These are phyloP conservation scores for Auricularia cornea DNA, from an alignment of 768 basidiomycete species.

Conservation along the genomic window DNA sequence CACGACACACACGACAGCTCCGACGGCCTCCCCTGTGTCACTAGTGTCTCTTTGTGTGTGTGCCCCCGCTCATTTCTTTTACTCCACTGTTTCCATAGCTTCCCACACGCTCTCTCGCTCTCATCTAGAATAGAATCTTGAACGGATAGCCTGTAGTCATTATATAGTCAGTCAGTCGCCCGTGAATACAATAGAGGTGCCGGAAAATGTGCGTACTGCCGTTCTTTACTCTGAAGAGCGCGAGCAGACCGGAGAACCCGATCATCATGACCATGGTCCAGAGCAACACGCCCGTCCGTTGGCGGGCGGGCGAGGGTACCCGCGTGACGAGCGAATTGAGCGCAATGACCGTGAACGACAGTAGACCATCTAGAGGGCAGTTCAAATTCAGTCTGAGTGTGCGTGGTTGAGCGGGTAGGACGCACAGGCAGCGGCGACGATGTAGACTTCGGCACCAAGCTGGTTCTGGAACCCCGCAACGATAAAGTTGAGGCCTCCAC, in stretches of 20 bases:
- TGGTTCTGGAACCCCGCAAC: conserved; percentile 84
- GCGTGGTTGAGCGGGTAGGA: conserved; percentile 11
- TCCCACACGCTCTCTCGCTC: neutral
- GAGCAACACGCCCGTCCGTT: conserved; percentile 81
- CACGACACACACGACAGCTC: too few relatives aligned
- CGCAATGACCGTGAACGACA: conserved; percentile 72
- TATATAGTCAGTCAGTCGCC: neutral
- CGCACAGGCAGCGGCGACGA: conserved; percentile 80
- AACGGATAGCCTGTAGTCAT: conserved; percentile 61
- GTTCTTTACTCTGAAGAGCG: conserved; percentile 87
- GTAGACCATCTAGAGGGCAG: conserved; percentile 59
- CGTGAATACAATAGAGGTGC: neutral
- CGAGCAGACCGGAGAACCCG: conserved; percentile 79
- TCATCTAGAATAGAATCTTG: conserved; percentile 55
- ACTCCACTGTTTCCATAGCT: neutral
- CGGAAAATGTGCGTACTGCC: conserved; percentile 42
- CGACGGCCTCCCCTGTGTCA: too few relatives aligned
- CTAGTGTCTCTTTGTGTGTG: too few relatives aligned
- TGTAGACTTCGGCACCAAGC: conserved; percentile 87
- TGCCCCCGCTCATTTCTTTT: neutral
- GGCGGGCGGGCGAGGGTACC: conserved; percentile 60
- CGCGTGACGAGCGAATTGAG: conserved; percentile 63
- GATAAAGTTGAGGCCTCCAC: conserved; percentile 59
- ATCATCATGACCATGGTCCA: conserved; percentile 79
- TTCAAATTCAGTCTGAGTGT: conserved; percentile 1